These are phyloP conservation scores for Letharia columbiana DNA, from an alignment of 495 filamentous ascomycete genomes.

Conservation along the genomic window DNA sequence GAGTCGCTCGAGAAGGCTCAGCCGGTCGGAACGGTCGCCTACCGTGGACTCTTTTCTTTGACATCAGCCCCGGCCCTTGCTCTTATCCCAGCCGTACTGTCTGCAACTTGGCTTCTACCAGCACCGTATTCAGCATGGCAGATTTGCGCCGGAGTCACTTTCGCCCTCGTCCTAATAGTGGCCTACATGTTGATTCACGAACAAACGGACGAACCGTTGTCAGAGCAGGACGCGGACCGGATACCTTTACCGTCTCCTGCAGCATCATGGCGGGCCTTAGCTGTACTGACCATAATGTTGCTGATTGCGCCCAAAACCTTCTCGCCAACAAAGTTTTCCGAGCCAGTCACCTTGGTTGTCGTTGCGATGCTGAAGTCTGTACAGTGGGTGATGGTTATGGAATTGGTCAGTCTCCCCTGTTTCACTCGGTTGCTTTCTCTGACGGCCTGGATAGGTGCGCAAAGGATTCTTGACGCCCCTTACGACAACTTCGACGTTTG, in stretches of 20 bases:
- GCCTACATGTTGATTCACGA: slow-evolving; percentile 4
- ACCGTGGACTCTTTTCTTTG: background rate
- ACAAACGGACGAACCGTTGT: background rate
- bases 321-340: background rate
- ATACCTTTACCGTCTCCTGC: slow-evolving; percentile 7
- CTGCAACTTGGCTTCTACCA: slow-evolving; percentile 8
- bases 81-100: background rate
- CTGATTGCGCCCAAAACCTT: background rate
- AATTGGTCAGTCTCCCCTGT: background rate
- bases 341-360: background rate
- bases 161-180: background rate
- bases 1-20: background rate
- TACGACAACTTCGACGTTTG: background rate
- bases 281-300: background rate
- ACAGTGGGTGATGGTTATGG: slow-evolving; percentile 2
- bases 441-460: background rate
- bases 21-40: background rate
- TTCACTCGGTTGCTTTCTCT: background rate
- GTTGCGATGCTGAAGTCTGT: background rate
- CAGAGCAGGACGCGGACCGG: background rate
- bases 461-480: background rate
- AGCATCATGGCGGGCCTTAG: slow-evolving; percentile 4
- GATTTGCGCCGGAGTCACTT: background rate
- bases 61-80: background rate
- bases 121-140: slow-evolving; percentile 1